Conservation (phyloP, 208 protist genomes). For the Crithidia fasciculata region DNA sequence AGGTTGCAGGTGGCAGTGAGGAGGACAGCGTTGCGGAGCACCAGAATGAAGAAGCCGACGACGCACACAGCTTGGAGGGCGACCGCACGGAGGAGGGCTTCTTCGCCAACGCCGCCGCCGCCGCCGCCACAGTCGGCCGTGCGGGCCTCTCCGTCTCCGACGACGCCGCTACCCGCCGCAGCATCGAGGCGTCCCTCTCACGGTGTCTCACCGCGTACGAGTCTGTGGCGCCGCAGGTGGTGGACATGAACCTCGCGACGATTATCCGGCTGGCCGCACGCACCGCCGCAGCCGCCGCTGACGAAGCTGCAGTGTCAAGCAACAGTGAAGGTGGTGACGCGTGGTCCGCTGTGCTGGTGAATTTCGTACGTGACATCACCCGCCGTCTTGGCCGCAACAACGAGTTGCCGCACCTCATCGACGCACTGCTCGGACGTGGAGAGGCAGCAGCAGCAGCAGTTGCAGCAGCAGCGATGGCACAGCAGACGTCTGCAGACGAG, state of each 20-base stretch:
- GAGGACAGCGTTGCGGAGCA: neutral
- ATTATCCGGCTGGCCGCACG: conserved; percentile 76
- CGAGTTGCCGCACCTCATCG: conserved; percentile 72
- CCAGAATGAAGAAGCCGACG: neutral
- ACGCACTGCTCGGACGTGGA: conserved; percentile 43
- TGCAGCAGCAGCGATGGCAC: conserved; percentile 13
- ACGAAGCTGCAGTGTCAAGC: neutral
- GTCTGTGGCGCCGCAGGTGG: conserved; percentile 85
- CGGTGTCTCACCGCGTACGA: conserved; percentile 85
- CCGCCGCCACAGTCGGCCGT: conserved; percentile 23
- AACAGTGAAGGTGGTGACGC: neutral
- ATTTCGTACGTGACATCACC: conserved; percentile 62
- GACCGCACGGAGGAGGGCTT: conserved; percentile 20
- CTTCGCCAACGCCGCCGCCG: conserved; percentile 26
- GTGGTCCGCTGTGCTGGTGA: conserved; percentile 30
- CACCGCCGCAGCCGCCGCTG: conserved; percentile 27
- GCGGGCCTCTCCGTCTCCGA: conserved; percentile 18
- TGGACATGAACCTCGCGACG: conserved; percentile 76
- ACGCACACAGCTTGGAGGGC: conserved; percentile 1
- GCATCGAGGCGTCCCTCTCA: conserved; percentile 57
- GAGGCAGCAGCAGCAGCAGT: conserved; percentile 4
- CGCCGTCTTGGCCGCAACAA: conserved; percentile 61
- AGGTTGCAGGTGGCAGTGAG: neutral
- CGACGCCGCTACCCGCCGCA: conserved; percentile 11
- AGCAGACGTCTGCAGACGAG: neutral